A percentile compares a stretch with the other conserved stretches of the same genome.
Conservation (phyloP, 1,284 basidiomycete genomes). For the Fomitopsis schrenkii region DNA sequence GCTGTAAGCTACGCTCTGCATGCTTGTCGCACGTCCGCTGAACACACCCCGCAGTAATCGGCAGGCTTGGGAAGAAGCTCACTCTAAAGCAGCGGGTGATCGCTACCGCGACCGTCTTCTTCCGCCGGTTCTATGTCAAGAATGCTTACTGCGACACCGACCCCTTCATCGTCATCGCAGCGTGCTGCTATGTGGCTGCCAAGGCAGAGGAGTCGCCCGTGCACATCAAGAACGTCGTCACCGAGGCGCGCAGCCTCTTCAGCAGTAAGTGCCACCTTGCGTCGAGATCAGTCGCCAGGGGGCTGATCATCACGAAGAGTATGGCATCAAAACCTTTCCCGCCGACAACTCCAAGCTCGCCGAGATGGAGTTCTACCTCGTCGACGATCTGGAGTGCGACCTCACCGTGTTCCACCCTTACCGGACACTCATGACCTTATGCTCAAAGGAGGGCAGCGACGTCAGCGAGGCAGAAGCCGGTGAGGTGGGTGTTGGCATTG, state of each 20-base stretch:
- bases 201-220: conserved; percentile 96
- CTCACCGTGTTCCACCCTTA: conserved; percentile 94
- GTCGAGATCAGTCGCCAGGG: neutral
- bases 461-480: conserved; percentile 54
- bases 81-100: conserved; percentile 84
- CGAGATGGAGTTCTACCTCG: conserved; percentile 98
- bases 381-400: conserved; percentile 96
- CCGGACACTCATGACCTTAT: conserved; percentile 77
- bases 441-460: conserved; percentile 46
- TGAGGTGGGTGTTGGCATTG: conserved; percentile 55
- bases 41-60: conserved; percentile 55
- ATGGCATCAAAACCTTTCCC: conserved; percentile 73
- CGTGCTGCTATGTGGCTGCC: conserved; percentile 93
- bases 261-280: conserved; percentile 47
- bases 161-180: conserved; percentile 87
- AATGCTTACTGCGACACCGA: conserved; percentile 94
- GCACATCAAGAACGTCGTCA: conserved; percentile 91
- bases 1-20: conserved; percentile 43
- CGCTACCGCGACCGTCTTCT: conserved; percentile 92
- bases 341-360: conserved; percentile 89
- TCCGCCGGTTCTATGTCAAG: conserved; percentile 92
- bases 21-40: neutral
- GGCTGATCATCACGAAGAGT: conserved; percentile 40
- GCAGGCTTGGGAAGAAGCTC: conserved; percentile 84
- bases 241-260: conserved; percentile 79